A percentile compares a stretch with the other conserved stretches of the same genome.
Evolutionary conservation across 139 green algal species (phyloP).

Genomic region (Zygnema cylindricum): DNA sequence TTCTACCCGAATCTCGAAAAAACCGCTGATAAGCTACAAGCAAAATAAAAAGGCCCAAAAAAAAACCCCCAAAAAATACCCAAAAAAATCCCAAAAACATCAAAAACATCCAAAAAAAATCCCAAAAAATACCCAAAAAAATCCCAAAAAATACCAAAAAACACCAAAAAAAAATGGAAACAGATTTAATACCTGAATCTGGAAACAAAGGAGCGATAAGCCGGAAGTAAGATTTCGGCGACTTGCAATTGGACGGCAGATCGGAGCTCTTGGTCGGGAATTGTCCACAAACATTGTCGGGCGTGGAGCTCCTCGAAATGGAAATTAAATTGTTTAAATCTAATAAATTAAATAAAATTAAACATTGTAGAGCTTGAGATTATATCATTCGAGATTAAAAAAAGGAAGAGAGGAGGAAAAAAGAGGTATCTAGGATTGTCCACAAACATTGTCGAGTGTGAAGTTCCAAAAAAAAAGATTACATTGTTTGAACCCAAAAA

Average conservation of each 20-base stretch:
- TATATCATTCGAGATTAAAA: too few species aligned
- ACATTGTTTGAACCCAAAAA: conserved; percentile 53
- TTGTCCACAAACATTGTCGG: conserved; percentile 46
- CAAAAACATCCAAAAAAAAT: too few species aligned
- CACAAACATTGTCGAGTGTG: conserved; percentile 36
- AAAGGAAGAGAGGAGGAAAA: too few species aligned
- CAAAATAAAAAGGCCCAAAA: too few species aligned
- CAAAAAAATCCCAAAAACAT: too few species aligned
- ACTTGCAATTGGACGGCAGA: conserved; percentile 32
- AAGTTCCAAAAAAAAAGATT: conserved; percentile 42
- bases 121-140: too few species aligned
- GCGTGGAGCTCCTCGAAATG: conserved; percentile 41
- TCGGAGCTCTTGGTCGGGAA: conserved; percentile 57
- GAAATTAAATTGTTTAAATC: conserved; percentile 57
- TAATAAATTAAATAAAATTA: conserved; percentile 15
- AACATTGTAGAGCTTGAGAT: too few species aligned
- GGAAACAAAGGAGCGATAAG: conserved; percentile 52
- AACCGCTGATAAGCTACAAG: too few species aligned
- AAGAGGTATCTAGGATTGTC: conserved; percentile 60
- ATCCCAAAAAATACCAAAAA: too few species aligned
- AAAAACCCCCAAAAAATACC: too few species aligned
- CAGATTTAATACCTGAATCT: conserved; percentile 50
- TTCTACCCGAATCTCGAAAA: too few species aligned
- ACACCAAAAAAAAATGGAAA: too few species aligned
- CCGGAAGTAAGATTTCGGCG: conserved; percentile 43